Base-by-base conservation (phyloP, 2,329 filamentous ascomycete genomes). In the Dendryphion nanum region DNA sequence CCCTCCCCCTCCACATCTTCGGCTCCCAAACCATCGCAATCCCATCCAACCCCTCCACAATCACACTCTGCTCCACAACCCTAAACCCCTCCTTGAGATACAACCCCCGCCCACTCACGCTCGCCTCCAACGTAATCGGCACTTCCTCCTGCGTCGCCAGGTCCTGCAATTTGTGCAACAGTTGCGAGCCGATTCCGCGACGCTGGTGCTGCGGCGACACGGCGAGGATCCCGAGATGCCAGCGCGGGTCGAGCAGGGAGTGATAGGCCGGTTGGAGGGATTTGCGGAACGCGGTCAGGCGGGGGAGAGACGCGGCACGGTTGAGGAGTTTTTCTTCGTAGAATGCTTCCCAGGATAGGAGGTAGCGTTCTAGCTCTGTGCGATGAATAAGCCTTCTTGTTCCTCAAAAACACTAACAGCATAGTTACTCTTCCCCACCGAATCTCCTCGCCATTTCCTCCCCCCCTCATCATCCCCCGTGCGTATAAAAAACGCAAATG, bases 11-110 rank as follows among this genome's bases (percentile, higher is more conserved):
- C 18, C 34, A 8, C 18, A 30, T 18, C 18, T 41, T 28, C 4
- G 50, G 44, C 32, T 52, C 49, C 53, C 53, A 54, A 12, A 51
- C 18, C 53, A 57, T 54, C 6, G 37, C 21, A 3, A 43, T 30
- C 8, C 42, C 39, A 13, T 40, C 29, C 18, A 49, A 21, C 8
- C 33, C 48, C 18, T 43, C 46, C 5, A 28, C 33, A 36, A 51
- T 26, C 23, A 35, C 30, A 2, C 5, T 15, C 29, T 47, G 37
- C 10, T 36, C 30, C 3, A 53, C 38, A 16, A 43, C 23, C 38
- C 40, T 44, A 28, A 55, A 53, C 5, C 51, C 52, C 12, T 18
- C 29, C 38, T 49, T 57, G 23, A 31, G 16, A 38, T 57, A 57
- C 30, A 57, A 15, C 13, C n/a, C 30, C 18, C 37, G 45, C 10